phyloP scores from a whole-genome alignment of 2,329 filamentous ascomycete species.

The Pezicula rhizophila region DNA sequence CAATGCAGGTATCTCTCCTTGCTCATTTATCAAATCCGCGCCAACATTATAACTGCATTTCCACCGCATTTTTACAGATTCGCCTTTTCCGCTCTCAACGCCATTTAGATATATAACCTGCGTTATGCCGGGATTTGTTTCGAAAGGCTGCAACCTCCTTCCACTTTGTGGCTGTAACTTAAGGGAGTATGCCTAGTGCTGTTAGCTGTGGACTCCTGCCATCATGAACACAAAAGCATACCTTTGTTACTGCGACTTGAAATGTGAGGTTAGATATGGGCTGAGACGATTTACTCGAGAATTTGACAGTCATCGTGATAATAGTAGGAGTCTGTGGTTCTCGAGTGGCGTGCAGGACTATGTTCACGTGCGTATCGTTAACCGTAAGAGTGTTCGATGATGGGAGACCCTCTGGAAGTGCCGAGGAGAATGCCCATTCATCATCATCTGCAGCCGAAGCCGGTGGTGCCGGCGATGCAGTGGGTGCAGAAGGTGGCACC shows the following conservation, averaged over 20 bases:
- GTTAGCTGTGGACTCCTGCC: slow-evolving; percentile 10
- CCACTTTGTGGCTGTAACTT: slow-evolving; percentile 82
- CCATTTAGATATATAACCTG: slow-evolving; percentile 77
- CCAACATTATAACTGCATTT: slow-evolving; percentile 74
- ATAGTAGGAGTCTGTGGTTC: slow-evolving; percentile 32
- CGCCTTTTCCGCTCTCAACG: slow-evolving; percentile 64
- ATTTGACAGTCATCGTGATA: slow-evolving; percentile 69
- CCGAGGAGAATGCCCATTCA: slow-evolving; percentile 90
- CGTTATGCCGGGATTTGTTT: slow-evolving; percentile 67
- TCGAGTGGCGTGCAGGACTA: slow-evolving; percentile 68
- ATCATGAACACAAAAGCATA: slow-evolving; percentile 32
- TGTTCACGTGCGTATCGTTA: slow-evolving; percentile 62
- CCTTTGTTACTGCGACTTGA: slow-evolving; percentile 89
- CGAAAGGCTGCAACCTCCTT: slow-evolving; percentile 63
- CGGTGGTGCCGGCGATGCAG: slow-evolving; percentile 29
- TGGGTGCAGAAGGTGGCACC: slow-evolving; percentile 25
- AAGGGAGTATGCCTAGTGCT: slow-evolving; percentile 65
- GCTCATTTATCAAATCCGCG: slow-evolving; percentile 64
- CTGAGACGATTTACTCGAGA: slow-evolving; percentile 72
- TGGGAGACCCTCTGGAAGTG: slow-evolving; percentile 58
- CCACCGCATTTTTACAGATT: slow-evolving; percentile 84
- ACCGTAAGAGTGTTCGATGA: slow-evolving; percentile 55
- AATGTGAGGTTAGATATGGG: slow-evolving; percentile 78
- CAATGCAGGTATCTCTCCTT: slow-evolving; percentile 77
- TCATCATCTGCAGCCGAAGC: slow-evolving; percentile 61